Conservation (phyloP, 2,329 filamentous ascomycete species). For the Nigrospora oryzae region DNA sequence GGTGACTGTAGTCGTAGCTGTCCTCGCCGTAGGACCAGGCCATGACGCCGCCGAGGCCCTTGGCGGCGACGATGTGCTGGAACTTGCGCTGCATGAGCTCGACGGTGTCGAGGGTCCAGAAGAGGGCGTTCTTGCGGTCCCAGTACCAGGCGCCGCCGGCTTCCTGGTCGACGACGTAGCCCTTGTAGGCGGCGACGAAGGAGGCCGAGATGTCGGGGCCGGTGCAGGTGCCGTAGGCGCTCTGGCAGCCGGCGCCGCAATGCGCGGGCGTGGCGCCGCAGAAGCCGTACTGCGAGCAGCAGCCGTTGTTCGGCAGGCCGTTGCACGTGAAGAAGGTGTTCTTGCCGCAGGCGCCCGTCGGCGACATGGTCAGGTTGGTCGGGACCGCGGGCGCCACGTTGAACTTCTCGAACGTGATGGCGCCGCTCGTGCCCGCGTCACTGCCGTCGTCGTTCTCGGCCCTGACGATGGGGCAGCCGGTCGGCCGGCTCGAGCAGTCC, state of each 20-base stretch:
- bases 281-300: constrained; percentile 25
- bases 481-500: constrained; percentile 26
- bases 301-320: constrained; percentile 10
- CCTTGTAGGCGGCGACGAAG: constrained; percentile 43
- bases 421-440: constrained; percentile 48
- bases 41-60: constrained; percentile 60
- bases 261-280: constrained; percentile 16
- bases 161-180: constrained; percentile 46
- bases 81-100: constrained; percentile 55
- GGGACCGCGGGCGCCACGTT: constrained; percentile 11
- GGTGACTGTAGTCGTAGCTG: constrained; percentile 29
- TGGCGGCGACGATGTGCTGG: constrained; percentile 43
- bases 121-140: constrained; percentile 49
- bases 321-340: constrained; percentile 19
- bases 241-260: constrained; percentile 5
- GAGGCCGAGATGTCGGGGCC: constrained; percentile 47
- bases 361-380: constrained; percentile 13
- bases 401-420: constrained; percentile 43
- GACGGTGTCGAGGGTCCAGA: constrained; percentile 68
- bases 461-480: constrained; percentile 45
- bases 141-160: constrained; percentile 62
- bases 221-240: constrained; percentile 28
- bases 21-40: constrained; percentile 71
- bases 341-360: constrained; percentile 23
- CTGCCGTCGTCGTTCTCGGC: constrained; percentile 49